Evolutionary conservation across 768 basidiomycete genomes (phyloP).

Genomic region (Trametopsis cervina): DNA sequence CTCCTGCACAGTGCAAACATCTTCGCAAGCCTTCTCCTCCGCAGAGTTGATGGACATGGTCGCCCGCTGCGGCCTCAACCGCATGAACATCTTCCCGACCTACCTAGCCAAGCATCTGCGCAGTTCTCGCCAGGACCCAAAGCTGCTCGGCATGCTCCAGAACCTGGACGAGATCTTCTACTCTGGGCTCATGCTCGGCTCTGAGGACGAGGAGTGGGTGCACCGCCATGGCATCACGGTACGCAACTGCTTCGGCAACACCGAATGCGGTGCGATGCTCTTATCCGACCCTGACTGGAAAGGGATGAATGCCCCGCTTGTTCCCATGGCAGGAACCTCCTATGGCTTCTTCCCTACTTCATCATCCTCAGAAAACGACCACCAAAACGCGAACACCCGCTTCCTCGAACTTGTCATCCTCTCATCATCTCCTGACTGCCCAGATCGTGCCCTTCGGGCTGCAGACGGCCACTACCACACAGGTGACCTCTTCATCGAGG

Average conservation of each 20-base stretch:
- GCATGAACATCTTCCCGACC: conserved; percentile 25
- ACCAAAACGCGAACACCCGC: conserved; percentile 45
- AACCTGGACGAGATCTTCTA: conserved; percentile 24
- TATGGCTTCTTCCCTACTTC: conserved; percentile 61
- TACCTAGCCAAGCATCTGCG: conserved; percentile 24
- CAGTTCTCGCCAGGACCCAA: conserved; percentile 53
- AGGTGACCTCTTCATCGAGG: conserved; percentile 71
- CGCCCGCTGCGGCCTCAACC: conserved; percentile 39
- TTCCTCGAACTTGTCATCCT: conserved; percentile 65
- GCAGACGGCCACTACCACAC: conserved; percentile 72
- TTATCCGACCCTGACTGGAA: conserved; percentile 28
- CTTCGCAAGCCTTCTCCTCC: conserved; percentile 22
- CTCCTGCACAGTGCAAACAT: conserved; percentile 21
- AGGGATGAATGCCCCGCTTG: conserved; percentile 43
- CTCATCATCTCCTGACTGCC: conserved; percentile 63
- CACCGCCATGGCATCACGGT: conserved; percentile 34
- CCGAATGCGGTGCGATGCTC: conserved; percentile 23
- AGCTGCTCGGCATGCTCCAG: conserved; percentile 32
- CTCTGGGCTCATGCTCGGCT: conserved; percentile 25
- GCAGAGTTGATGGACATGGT: conserved; percentile 37
- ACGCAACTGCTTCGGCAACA: conserved; percentile 29
- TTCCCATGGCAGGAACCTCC: conserved; percentile 48
- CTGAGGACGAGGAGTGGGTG: conserved; percentile 43
- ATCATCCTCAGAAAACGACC: conserved; percentile 21
- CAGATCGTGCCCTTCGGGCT: conserved; percentile 48